Percentiles rank a stretch among this genome's conserved stretches.
phyloP scores from a whole-genome alignment of 176 grass and related monocot genomes.

The Bolboschoenus planiculmis region DNA sequence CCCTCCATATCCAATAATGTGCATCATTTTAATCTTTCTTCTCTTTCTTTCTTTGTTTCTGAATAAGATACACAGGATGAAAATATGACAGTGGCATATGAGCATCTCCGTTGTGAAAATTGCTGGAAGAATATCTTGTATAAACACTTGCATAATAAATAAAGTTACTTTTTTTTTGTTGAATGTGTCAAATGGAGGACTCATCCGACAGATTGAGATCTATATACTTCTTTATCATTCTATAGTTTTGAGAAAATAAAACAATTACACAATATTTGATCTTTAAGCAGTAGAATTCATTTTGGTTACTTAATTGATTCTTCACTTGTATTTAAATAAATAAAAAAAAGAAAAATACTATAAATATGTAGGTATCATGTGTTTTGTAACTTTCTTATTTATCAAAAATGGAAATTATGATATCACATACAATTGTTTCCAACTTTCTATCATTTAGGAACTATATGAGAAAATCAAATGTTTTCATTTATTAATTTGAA shows the following conservation, averaged over 20 bases:
- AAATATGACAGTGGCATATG: neutral
- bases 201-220: neutral
- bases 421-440: too few relatives aligned
- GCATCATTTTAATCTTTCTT: neutral
- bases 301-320: neutral
- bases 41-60: neutral
- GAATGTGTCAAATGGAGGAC: neutral
- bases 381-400: too few relatives aligned
- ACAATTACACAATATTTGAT: neutral
- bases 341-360: too few relatives aligned
- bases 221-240: neutral
- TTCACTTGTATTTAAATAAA: neutral
- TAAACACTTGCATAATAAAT: neutral
- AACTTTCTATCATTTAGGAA: too few relatives aligned
- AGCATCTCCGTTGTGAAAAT: neutral
- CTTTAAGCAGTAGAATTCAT: neutral
- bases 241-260: neutral
- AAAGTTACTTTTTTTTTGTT: neutral
- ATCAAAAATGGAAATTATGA: too few relatives aligned
- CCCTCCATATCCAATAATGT: constrained; percentile 44
- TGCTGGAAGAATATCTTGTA: neutral
- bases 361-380: too few relatives aligned
- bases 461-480: too few relatives aligned
- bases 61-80: neutral
- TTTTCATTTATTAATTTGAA: too few relatives aligned